These are phyloP conservation scores for Colletotrichum agaves DNA, from an alignment of 2,329 filamentous ascomycete species.

Conservation along the genomic window DNA sequence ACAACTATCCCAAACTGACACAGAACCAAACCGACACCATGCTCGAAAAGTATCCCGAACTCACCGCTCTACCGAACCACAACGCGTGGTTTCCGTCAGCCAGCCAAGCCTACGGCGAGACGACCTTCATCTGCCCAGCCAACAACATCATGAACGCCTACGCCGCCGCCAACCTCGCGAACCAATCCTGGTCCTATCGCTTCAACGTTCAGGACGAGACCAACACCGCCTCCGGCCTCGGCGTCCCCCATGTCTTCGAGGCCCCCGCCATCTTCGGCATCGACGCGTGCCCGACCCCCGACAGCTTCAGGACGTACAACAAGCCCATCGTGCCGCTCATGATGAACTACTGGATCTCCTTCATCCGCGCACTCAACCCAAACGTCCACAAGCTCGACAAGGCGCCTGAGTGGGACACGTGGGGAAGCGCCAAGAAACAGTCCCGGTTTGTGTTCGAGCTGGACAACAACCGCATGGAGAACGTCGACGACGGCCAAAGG, in stretches of 20 bases:
- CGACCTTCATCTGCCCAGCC: conserved; percentile 57
- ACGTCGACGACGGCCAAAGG: conserved; percentile 46
- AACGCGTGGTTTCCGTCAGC: conserved; percentile 56
- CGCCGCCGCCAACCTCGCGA: conserved; percentile 34
- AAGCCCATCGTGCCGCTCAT: conserved; percentile 56
- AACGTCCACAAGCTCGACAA: conserved; percentile 48
- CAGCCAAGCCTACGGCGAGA: conserved; percentile 56
- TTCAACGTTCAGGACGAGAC: conserved; percentile 58
- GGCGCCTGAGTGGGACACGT: conserved; percentile 55
- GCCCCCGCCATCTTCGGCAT: conserved; percentile 61
- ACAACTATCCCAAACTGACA: conserved; percentile 59
- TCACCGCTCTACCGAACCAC: conserved; percentile 50
- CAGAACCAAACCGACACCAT: conserved; percentile 49
- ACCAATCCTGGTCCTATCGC: conserved; percentile 57
- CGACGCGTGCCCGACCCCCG: conserved; percentile 44
- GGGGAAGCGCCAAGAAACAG: conserved; percentile 44
- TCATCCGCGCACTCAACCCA: conserved; percentile 58
- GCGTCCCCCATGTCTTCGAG: conserved; percentile 61
- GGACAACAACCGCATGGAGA: conserved; percentile 53
- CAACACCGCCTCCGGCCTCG: conserved; percentile 51
- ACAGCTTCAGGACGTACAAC: conserved; percentile 58
- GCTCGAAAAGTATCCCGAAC: conserved; percentile 51
- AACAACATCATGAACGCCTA: conserved; percentile 52
- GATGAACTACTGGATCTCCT: conserved; percentile 63
- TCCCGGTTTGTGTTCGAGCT: conserved; percentile 54